Conservation (phyloP, 208 protist genomes). For the Hexamita inflata region DNA sequence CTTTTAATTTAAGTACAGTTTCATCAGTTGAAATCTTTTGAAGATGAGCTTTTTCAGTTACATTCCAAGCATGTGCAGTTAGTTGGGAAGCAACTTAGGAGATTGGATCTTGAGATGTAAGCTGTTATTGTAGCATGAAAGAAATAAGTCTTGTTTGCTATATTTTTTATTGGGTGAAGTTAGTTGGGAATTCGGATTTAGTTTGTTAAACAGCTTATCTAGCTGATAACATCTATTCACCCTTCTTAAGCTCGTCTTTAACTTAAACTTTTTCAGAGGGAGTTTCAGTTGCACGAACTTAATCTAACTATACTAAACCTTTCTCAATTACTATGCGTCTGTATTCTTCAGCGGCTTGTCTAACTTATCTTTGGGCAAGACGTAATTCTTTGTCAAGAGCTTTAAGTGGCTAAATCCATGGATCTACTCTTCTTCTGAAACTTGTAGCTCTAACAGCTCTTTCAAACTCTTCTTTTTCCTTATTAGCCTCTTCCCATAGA, state of each 20-base stretch:
- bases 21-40: background rate
- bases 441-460: background rate
- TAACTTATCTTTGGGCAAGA: background rate
- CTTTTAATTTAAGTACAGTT: background rate
- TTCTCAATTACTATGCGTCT: background rate
- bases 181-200: too few relatives aligned
- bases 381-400: slow-evolving; percentile 23
- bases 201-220: too few relatives aligned
- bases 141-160: background rate
- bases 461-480: slow-evolving; percentile 22
- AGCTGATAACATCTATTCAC: too few relatives aligned
- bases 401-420: slow-evolving; percentile 23
- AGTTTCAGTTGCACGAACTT: too few relatives aligned
- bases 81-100: background rate
- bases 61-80: background rate
- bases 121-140: background rate
- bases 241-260: too few relatives aligned
- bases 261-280: too few relatives aligned
- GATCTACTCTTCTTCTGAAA: background rate
- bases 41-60: background rate
- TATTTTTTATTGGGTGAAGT: background rate
- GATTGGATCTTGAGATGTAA: background rate
- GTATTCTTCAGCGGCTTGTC: slow-evolving; percentile 7
- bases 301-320: too few relatives aligned
- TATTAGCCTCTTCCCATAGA: background rate